Evolutionary conservation across 1,139 yeast genomes (phyloP), one percentile per base, ranked within the genome.

Genomic region (Trichomonascaceae sp.): DNA sequence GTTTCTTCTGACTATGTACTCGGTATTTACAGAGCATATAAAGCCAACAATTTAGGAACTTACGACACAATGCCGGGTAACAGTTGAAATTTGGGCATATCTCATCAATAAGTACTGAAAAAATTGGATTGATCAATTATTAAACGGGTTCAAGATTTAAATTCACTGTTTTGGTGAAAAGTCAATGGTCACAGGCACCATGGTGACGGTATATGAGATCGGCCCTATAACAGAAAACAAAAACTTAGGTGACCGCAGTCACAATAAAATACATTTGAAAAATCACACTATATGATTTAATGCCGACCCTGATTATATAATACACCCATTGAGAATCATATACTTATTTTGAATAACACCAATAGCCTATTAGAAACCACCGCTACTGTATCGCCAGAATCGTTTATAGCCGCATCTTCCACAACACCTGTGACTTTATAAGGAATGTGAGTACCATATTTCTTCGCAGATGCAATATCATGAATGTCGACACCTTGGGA

Each of bases 381-480:
- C 17, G 52, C 52, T 10, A 49, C 47, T 6, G 32, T 15, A 10
- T 30, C 41, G 15, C 52, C 52, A 36, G 43, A 13, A 17, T 43
- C 48, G n/a, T 46, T 45, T 15, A 54, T n/a, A 6, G 56, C 49
- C 8, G 51, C 50, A 32, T 46, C 49, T 38, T 46, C 27, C 43
- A 58, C 44, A 38, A 52, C 52, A 9, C 53, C 43, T 4, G 54
- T 49, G 13, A 53, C 15, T 12, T 51, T 44, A 47, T 54, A 53
- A 19, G 54, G 55, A n/a, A 45, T 39, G n/a, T 50, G 36, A 12
- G 32, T 18, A 5, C 58, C 61, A 36, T 57, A 55, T 32, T 53
- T 58, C 6, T 58, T 52, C n/a, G 60, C 55, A n/a, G 48, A 49
- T 10, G 38, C 47, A 8, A 58, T 39, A 38, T 58, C 58, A 43